Evolutionary conservation across 495 filamentous ascomycete species (phyloP), one percentile per base, ranked within the genome.

Genomic region (Podospora pseudocomata): DNA sequence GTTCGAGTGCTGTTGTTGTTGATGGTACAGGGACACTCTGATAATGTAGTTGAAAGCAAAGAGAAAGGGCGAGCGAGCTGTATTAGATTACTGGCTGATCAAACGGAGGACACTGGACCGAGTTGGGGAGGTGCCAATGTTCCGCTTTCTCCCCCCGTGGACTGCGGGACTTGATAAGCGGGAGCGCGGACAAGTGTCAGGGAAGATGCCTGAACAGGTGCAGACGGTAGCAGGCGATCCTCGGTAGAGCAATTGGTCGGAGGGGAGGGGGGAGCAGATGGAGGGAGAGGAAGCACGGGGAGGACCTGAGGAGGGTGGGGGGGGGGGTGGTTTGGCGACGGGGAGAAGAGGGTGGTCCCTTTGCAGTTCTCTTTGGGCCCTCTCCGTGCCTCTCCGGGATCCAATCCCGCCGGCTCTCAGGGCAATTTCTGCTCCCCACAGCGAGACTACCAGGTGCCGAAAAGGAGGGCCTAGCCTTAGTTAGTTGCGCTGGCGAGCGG

Each of bases 131-230:
- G 61, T 63, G 61, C 61, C 20, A 63, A 44, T 19, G 16, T 19
- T 39, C 61, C 61, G 27, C 27, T 34, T 63, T 44, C 32, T n/a
- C 34, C 32, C 32, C 61, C 61, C 26, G 32, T 39, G 26, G 27
- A 63, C 28, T 63, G 61, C 61, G 61, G 61, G 61, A 63, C 61
- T 63, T 63, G 28, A 49, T 63, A 63, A 63, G 61, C 61, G 61
- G 61, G 32, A 63, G 34, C 61, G 61, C 28, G 61, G 26, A 28
- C 18, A 58, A 11, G 28, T 26, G 32, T 49, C 61, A 63, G 30
- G 61, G 61, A 63, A 63, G 28, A 63, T 63, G 61, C 61, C 61
- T 63, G 61, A 63, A 63, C 27, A 34, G 32, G 4, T 39, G 61
- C 61, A 63, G 61, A 26, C 30, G 61, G 61, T 32, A 63, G 20